Evolutionary conservation across 2,329 filamentous ascomycete genomes (phyloP), one percentile per base, ranked within the genome.

Genomic region (Lecanicillium sp.): DNA sequence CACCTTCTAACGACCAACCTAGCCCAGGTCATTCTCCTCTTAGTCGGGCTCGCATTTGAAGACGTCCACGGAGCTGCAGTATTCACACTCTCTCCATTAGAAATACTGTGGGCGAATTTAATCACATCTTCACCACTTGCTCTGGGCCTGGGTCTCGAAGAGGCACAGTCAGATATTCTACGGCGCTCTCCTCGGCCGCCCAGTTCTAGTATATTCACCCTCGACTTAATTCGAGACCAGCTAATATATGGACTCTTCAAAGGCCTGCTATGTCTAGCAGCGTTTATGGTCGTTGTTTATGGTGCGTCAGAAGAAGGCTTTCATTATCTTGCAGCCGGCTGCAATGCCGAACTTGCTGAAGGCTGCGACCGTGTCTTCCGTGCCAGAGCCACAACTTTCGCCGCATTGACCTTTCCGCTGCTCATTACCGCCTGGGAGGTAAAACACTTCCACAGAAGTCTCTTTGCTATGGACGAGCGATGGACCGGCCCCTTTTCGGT

Each of bases 61-160:
- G 82, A 85, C 49, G 47, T 45, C 0, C 54, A 65, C 3, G 63
- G 64, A 11, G 60, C 75, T 13, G 81, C 80, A 1, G 75, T 85
- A 11, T 85, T 85, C 52, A 82, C 81, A 0, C 66, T 86, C 12
- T 79, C 79, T 1, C 81, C 82, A 0, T 70, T 86, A 4, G 80
- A 86, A 52, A 84, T 85, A 50, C 71, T 86, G 20, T 86, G 82
- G 82, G 79, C 83, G 45, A 86, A 85, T 54, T 75, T 86, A 51
- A 73, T 85, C 38, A 86, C 82, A 2, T 83, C 78, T 2, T 82
- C 77, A 6, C 74, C 84, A 48, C 70, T 83, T 1, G 83, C 83
- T 30, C 76, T 86, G 49, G 82, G 82, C 38, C 69, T 87, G 0
- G 83, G 82, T 5, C 75, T 85, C 43, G 83, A 86, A 52, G 70